Percentiles rank a stretch among this genome's conserved stretches.
These are phyloP conservation scores for Penicillium occitanis DNA, from an alignment of 2,329 filamentous ascomycete species.

Conservation along the genomic window DNA sequence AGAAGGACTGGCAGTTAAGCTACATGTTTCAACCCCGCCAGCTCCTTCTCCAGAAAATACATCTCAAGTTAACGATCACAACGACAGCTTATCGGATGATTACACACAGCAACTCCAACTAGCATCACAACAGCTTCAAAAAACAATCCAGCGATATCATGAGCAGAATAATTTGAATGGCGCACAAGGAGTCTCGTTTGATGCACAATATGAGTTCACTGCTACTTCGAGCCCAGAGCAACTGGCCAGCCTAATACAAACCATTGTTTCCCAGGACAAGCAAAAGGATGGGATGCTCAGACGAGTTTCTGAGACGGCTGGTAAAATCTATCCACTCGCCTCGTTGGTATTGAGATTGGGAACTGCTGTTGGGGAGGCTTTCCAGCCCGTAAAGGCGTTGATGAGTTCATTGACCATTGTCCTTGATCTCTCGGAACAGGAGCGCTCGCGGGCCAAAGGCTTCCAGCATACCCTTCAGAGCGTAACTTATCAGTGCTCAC, in stretches of 20 bases:
- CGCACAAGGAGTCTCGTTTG: not conserved
- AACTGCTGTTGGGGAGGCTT: not conserved
- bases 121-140: not conserved
- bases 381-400: constrained; percentile 10
- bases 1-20: not conserved
- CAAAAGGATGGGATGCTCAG: not conserved
- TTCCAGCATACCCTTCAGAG: not conserved
- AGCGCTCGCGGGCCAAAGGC: not conserved
- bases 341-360: not conserved
- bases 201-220: not conserved
- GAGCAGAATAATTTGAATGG: not conserved
- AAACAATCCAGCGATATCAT: not conserved
- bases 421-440: not conserved
- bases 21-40: not conserved
- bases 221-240: not conserved
- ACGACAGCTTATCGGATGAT: not conserved
- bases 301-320: not conserved
- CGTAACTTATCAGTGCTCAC: constrained; percentile 1
- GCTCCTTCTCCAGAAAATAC: not conserved
- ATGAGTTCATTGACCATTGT: not conserved
- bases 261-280: not conserved
- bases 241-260: not conserved
- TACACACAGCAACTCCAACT: not conserved
- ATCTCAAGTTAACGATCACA: not conserved
- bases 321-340: not conserved